Evolutionary conservation across 305 asterid species (phyloP).

Genomic region (Rubia peregrina): DNA sequence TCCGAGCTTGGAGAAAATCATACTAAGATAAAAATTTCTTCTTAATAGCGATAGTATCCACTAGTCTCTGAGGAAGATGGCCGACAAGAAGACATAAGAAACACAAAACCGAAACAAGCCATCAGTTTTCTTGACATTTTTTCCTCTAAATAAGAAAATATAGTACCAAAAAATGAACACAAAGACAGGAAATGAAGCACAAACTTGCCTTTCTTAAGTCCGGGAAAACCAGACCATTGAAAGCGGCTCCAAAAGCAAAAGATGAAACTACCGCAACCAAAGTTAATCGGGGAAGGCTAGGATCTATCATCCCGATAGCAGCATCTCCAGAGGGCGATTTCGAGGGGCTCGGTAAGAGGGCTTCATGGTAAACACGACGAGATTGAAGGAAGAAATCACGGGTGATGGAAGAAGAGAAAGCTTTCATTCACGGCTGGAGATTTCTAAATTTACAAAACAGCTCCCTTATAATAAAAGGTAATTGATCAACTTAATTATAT

Average conservation of each 20-base stretch:
- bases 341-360: no score
- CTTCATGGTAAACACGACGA: no score
- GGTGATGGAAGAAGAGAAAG: no score
- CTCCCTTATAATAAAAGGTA: no score
- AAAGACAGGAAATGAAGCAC: background rate
- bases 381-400: no score
- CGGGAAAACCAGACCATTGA: conserved; percentile 57
- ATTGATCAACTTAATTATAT: no score
- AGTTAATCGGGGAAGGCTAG: conserved; percentile 76
- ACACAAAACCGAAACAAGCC: background rate
- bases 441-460: no score
- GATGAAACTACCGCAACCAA: conserved; percentile 69
- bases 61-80: conserved; percentile 81
- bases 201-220: conserved; percentile 55
- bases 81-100: conserved; percentile 20
- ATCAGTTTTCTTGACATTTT: background rate
- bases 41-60: conserved; percentile 59
- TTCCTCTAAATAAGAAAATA: background rate
- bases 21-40: conserved; percentile 87
- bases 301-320: conserved; percentile 81
- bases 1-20: conserved; percentile 85
- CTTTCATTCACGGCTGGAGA: no score
- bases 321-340: conserved; percentile 59
- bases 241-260: conserved; percentile 62
- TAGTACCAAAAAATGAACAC: background rate